Conservation (phyloP, 2,329 filamentous ascomycete genomes). For the Dryadomyces quercivorus region DNA sequence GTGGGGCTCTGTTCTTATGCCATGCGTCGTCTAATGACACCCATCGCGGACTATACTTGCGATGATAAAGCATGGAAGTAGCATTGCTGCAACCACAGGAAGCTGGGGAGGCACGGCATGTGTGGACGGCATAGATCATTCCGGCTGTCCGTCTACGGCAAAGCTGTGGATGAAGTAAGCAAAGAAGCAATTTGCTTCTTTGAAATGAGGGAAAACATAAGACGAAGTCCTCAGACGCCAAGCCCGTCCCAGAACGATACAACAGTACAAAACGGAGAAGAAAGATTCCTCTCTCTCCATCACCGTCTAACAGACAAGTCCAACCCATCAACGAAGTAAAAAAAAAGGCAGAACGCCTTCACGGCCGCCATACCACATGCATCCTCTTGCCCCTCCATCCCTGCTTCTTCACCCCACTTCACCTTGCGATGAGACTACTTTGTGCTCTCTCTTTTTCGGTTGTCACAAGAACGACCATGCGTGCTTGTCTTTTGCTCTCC, state of each 20-base stretch:
- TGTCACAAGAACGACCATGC: background rate
- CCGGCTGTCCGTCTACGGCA: no score
- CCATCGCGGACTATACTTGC: background rate
- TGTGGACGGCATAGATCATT: no score
- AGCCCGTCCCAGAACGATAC: background rate
- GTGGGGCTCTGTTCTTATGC: background rate
- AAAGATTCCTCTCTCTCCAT: background rate
- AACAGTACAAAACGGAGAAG: background rate
- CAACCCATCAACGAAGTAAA: background rate
- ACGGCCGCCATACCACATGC: background rate
- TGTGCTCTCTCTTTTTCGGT: background rate
- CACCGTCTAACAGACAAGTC: background rate
- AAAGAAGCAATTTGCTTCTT: background rate
- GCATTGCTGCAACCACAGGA: background rate
- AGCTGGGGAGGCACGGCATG: no score
- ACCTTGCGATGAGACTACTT: background rate
- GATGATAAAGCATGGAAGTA: background rate
- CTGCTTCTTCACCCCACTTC: background rate
- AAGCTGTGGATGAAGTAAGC: background rate
- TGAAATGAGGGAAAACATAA: background rate
- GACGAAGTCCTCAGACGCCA: conserved; percentile 2
- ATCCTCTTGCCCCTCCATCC: background rate
- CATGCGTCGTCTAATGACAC: background rate
- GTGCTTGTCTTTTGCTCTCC: background rate
- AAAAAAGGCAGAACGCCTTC: background rate